Evolutionary conservation across 2,329 filamentous ascomycete species (phyloP), one percentile per base, ranked within the genome.

Genomic region (Trichophyton simii): DNA sequence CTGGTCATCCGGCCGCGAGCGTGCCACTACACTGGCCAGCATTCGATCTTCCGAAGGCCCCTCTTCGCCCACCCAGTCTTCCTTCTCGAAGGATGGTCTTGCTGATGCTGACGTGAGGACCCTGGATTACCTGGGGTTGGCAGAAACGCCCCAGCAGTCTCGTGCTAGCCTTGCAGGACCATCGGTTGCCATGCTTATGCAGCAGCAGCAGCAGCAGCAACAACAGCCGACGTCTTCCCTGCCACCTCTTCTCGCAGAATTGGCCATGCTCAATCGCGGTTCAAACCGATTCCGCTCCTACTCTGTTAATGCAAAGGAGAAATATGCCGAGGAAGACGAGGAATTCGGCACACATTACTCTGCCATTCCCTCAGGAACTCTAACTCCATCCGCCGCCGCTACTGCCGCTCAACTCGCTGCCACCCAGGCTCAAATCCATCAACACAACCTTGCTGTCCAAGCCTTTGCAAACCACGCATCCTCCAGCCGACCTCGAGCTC

Each of bases 221-320:
- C 71, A 73, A 28, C 68, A 70, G n/a, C 67, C 68, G 25, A 77
- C 77, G 60, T 74, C 79, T 62, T 72, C 74, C 13, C 68, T 80
- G 25, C 78, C 78, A 46, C 86, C 88, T 1, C 87, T 90, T 66
- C 80, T 92, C 38, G 86, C 87, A 52, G 88, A 88, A 69, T 78
- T 92, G 63, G 85, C 86, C 64, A 87, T 89, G 71, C 82, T 89
- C 66, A 87, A 86, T 65, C 88, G 84, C 71, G 88, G 88, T 68
- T 82, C 87, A 52, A 97, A 88, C 72, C 85, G 94, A 59, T 95
- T 97, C 79, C 86, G 94, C 55, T 99, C 94, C 1, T 97, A 96
- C 74, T 99, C 94, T 0, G 94, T 99, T 66, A 99, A 99, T 74
- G 95, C 95, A 61, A 96, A 95, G 75, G 92, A 97, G 72, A 95